Evolutionary conservation across 148 eudicot genomes (phyloP).

Genomic region (Rheum nobile): DNA sequence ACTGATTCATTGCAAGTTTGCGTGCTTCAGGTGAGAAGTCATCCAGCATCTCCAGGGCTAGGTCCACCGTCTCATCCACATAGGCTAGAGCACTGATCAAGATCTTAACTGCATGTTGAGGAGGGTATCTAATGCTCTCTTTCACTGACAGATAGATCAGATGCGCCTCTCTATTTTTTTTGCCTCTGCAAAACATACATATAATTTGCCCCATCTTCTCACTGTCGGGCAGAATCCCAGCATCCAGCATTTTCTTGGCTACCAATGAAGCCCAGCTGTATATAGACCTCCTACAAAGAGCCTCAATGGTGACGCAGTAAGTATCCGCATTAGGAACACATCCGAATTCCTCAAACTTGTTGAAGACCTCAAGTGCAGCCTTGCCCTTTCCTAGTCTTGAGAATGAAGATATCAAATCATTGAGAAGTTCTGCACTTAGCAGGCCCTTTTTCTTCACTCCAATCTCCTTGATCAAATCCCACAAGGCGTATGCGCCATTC

Average conservation of each 20-base stretch:
- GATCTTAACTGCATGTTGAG: constrained; percentile 33
- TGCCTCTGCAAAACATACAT: constrained; percentile 46
- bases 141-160: constrained; percentile 50
- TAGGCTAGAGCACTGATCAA: constrained; percentile 50
- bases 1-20: constrained; percentile 40
- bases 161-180: constrained; percentile 48
- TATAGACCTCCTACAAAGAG: constrained; percentile 51
- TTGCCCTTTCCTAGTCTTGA: constrained; percentile 61
- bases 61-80: constrained; percentile 35
- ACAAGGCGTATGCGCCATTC: constrained; percentile 46
- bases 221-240: constrained; percentile 44
- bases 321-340: constrained; percentile 53
- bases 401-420: constrained; percentile 43
- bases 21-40: constrained; percentile 43
- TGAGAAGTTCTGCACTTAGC: constrained; percentile 38
- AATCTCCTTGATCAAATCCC: constrained; percentile 64
- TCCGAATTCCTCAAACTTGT: constrained; percentile 60
- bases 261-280: constrained; percentile 53
- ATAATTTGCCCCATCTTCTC: constrained; percentile 58
- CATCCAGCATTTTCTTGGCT: constrained; percentile 52
- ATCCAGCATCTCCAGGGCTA: constrained; percentile 52
- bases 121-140: constrained; percentile 30
- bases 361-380: constrained; percentile 63
- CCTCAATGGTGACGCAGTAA: constrained; percentile 52
- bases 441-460: constrained; percentile 40